These are phyloP conservation scores for Pezicula rhizophila DNA, from an alignment of 2,329 filamentous ascomycete species.

Conservation along the genomic window DNA sequence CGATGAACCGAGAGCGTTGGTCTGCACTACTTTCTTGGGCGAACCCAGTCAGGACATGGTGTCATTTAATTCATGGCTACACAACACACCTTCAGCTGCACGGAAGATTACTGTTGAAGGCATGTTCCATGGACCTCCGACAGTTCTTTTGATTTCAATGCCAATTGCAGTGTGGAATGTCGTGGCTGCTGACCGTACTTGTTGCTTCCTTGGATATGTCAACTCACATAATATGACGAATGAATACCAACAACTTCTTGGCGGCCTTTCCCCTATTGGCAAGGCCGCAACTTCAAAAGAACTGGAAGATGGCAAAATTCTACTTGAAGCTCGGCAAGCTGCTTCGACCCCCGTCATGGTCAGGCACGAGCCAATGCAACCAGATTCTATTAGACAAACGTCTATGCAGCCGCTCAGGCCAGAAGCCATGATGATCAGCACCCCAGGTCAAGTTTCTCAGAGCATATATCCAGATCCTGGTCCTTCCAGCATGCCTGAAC, in stretches of 20 bases:
- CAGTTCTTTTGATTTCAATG: slow-evolving; percentile 62
- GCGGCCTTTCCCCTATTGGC: slow-evolving; percentile 32
- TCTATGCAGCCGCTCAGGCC: slow-evolving; percentile 15
- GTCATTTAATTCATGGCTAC: slow-evolving; percentile 61
- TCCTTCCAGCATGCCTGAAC: slow-evolving; percentile 21
- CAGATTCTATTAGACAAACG: slow-evolving; percentile 14
- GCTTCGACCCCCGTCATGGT: slow-evolving; percentile 28
- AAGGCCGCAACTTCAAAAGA: slow-evolving; percentile 43
- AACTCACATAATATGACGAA: slow-evolving; percentile 63
- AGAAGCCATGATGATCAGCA: slow-evolving; percentile 21
- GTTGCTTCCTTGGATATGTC: slow-evolving; percentile 59
- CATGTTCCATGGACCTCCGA: slow-evolving; percentile 62
- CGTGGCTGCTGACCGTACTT: slow-evolving; percentile 61
- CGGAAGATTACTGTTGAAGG: slow-evolving; percentile 58
- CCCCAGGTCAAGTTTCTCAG: slow-evolving; percentile 18
- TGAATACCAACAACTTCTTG: slow-evolving; percentile 54
- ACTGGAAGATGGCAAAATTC: slow-evolving; percentile 50
- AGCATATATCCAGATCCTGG: slow-evolving; percentile 20
- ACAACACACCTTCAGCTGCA: slow-evolving; percentile 49
- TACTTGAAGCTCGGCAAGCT: slow-evolving; percentile 37
- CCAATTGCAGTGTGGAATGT: slow-evolving; percentile 57
- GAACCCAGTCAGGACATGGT: slow-evolving; percentile 61
- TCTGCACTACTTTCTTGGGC: slow-evolving; percentile 61
- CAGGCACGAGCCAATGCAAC: slow-evolving; percentile 35
- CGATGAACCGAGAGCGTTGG: slow-evolving; percentile 56